Evolutionary conservation across 345 rosid genomes (phyloP).

Genomic region (Acer yangbiense): DNA sequence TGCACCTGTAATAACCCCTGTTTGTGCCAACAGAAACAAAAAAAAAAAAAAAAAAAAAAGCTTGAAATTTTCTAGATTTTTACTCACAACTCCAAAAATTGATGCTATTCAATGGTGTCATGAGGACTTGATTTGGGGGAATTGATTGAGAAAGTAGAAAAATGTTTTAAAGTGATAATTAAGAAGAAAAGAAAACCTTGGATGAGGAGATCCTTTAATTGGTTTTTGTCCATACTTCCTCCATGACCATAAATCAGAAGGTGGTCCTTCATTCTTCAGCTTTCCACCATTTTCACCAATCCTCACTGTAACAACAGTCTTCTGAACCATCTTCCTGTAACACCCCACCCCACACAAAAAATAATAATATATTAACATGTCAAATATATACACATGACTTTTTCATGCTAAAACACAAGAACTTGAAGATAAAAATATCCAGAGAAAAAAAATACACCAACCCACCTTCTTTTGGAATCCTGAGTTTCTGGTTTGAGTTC

Average conservation of each 20-base stretch:
- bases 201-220: slow-evolving; percentile 73
- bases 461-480: slow-evolving; percentile 57
- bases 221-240: slow-evolving; percentile 80
- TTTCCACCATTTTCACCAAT: slow-evolving; percentile 52
- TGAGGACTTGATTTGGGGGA: neutral
- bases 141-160: neutral
- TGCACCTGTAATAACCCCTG: slow-evolving; percentile 77
- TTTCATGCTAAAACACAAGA: neutral
- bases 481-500: slow-evolving; percentile 41
- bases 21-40: neutral
- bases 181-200: slow-evolving; percentile 40
- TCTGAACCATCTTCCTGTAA: slow-evolving; percentile 56
- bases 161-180: neutral
- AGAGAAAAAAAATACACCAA: neutral
- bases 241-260: slow-evolving; percentile 81
- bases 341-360: neutral
- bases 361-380: neutral
- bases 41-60: neutral
- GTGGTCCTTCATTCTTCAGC: slow-evolving; percentile 60
- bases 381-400: neutral
- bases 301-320: slow-evolving; percentile 57
- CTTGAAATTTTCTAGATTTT: neutral
- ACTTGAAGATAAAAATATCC: neutral
- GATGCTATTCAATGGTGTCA: neutral
- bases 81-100: neutral